Percentiles rank a stretch among this genome's conserved stretches.
These are phyloP conservation scores for Ceratopteris richardii DNA, from an alignment of 75 land plant genomes.

Conservation along the genomic window DNA sequence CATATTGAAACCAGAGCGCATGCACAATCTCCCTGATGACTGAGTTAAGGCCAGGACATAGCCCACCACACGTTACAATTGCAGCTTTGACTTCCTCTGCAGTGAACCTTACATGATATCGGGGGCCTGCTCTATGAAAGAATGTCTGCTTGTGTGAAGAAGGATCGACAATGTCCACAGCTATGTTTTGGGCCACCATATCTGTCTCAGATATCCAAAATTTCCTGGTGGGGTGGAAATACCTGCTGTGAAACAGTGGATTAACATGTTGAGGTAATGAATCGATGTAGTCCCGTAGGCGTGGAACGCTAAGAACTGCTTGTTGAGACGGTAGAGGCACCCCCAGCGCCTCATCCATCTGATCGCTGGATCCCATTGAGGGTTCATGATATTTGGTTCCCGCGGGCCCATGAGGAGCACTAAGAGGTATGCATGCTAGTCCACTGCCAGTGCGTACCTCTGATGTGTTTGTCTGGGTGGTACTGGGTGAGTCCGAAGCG, in stretches of 20 bases:
- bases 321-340: background rate
- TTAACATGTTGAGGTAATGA: constrained; percentile 21
- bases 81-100: constrained; percentile 46
- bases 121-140: constrained; percentile 73
- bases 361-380: too few relatives aligned
- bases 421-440: too few relatives aligned
- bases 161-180: constrained; percentile 28
- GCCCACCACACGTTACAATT: constrained; percentile 88
- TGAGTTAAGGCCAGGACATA: constrained; percentile 88
- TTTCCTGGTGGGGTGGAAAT: constrained; percentile 37
- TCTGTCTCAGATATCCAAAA: constrained; percentile 49
- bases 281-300: constrained; percentile 39
- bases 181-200: constrained; percentile 44
- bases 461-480: too few relatives aligned
- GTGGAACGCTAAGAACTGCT: constrained; percentile 19
- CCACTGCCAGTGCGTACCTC: too few relatives aligned
- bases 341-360: too few relatives aligned
- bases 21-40: constrained; percentile 81
- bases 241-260: constrained; percentile 42
- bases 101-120: constrained; percentile 38
- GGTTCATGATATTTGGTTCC: too few relatives aligned
- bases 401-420: too few relatives aligned
- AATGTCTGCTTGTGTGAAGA: constrained; percentile 17
- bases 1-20: constrained; percentile 72
- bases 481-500: too few relatives aligned